Evolutionary conservation across 2,329 filamentous ascomycete species (phyloP).

Genomic region (Cladobotryum mycophilum): DNA sequence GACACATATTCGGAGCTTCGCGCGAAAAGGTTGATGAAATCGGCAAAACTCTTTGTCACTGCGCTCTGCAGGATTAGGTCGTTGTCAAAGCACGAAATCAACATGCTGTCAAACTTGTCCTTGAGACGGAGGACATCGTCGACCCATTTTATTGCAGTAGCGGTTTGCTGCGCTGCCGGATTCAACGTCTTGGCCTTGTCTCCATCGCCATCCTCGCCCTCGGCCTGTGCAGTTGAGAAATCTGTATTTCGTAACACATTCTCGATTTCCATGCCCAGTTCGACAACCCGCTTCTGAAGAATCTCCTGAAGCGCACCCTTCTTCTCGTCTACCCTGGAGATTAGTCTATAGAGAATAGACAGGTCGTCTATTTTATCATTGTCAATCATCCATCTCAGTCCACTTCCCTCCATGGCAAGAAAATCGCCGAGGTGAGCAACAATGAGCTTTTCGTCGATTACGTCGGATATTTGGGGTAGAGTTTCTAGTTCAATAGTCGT

Average conservation of each 20-base stretch:
- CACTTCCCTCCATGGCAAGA: constrained; percentile 75
- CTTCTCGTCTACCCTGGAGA: constrained; percentile 67
- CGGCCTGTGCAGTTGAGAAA: constrained; percentile 37
- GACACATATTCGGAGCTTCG: constrained; percentile 90
- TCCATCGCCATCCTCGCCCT: constrained; percentile 41
- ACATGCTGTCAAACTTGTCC: constrained; percentile 81
- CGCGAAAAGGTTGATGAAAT: constrained; percentile 87
- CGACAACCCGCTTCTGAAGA: constrained; percentile 68
- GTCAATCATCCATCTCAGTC: constrained; percentile 83
- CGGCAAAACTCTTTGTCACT: constrained; percentile 78
- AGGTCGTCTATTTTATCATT: constrained; percentile 78
- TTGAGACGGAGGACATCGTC: constrained; percentile 83
- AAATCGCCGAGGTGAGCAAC: constrained; percentile 71
- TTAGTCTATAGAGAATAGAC: constrained; percentile 71
- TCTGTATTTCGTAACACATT: constrained; percentile 52
- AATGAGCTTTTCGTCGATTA: constrained; percentile 80
- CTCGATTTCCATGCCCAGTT: constrained; percentile 80
- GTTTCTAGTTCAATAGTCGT: constrained; percentile 74
- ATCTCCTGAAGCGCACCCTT: constrained; percentile 65
- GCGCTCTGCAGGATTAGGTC: constrained; percentile 76
- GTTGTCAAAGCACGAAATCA: constrained; percentile 62
- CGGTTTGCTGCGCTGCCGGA: constrained; percentile 69
- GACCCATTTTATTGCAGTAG: constrained; percentile 89
- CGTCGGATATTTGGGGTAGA: constrained; percentile 62
- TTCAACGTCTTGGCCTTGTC: constrained; percentile 31